Conservation (phyloP, 2,329 filamentous ascomycete species). For the Curvularia hawaiiensis region DNA sequence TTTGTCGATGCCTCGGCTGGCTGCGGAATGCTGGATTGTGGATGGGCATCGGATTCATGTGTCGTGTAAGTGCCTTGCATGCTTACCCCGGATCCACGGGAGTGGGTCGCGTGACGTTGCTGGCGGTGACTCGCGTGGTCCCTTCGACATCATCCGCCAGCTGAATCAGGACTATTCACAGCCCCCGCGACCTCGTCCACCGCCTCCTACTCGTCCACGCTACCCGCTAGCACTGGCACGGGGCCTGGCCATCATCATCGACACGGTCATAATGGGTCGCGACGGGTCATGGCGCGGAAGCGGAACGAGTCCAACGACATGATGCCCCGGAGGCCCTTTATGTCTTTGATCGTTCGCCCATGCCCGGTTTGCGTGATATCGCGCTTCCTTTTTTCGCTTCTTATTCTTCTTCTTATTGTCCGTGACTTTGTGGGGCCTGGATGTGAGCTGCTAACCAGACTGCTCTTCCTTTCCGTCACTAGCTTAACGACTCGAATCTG, state of each 20-base stretch:
- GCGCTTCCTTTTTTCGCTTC: not conserved
- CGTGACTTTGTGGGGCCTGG: not conserved
- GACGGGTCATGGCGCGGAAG: constrained; percentile 5
- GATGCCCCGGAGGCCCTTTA: constrained; percentile 5
- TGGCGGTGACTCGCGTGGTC: constrained; percentile 14
- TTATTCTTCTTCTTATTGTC: not conserved
- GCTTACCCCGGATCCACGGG: constrained; percentile 12
- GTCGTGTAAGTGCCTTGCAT: constrained; percentile 15
- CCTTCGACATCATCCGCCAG: constrained; percentile 18
- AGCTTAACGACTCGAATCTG: not conserved
- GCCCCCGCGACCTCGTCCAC: constrained; percentile 11
- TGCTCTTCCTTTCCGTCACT: constrained; percentile 1
- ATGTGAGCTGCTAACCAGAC: constrained; percentile 5
- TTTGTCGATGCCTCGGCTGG: not conserved
- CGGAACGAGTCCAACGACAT: not conserved
- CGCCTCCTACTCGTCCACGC: constrained; percentile 15
- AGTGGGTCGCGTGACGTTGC: constrained; percentile 18
- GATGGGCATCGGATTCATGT: not conserved
- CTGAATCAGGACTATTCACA: constrained; percentile 11
- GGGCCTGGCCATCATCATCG: constrained; percentile 12
- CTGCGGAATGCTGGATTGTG: not conserved
- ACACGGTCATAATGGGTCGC: constrained; percentile 2
- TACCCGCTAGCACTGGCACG: constrained; percentile 14
- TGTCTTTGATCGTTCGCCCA: constrained; percentile 10
- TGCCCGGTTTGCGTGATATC: not conserved